phyloP scores from a whole-genome alignment of 306 rosid genomes.

The Geum urbanum region DNA sequence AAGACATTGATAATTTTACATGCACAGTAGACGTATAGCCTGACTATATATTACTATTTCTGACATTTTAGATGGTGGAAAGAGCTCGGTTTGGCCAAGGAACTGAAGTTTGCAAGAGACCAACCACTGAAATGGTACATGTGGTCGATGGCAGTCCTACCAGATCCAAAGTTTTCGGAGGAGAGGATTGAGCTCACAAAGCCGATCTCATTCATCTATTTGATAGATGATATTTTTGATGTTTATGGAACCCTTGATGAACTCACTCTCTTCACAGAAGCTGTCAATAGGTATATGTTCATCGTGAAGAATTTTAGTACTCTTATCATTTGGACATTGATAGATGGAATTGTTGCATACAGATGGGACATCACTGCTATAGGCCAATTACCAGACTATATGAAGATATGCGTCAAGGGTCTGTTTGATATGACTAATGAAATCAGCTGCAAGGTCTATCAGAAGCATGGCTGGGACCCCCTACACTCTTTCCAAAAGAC shows the following conservation, averaged over 20 bases:
- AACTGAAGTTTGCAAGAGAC: slow-evolving; percentile 47
- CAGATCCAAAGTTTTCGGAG: slow-evolving; percentile 43
- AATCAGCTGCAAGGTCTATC: slow-evolving; percentile 40
- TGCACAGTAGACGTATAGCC: not conserved
- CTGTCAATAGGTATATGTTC: slow-evolving; percentile 36
- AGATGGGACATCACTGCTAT: slow-evolving; percentile 53
- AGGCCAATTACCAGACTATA: slow-evolving; percentile 45
- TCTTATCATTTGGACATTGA: not conserved
- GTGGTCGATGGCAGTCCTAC: slow-evolving; percentile 48
- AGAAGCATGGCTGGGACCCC: slow-evolving; percentile 52
- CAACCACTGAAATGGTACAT: slow-evolving; percentile 75
- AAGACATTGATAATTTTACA: not conserved
- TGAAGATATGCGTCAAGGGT: slow-evolving; percentile 50
- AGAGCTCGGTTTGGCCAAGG: slow-evolving; percentile 44
- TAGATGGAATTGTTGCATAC: not conserved
- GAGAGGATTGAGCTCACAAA: slow-evolving; percentile 68
- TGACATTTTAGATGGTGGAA: slow-evolving; percentile 53
- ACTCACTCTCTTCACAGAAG: slow-evolving; percentile 54
- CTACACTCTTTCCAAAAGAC: slow-evolving; percentile 22
- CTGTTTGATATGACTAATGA: slow-evolving; percentile 48
- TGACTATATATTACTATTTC: not conserved
- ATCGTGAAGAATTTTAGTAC: not conserved
- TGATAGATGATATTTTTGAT: slow-evolving; percentile 67
- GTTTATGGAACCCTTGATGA: slow-evolving; percentile 55
- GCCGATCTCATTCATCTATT: slow-evolving; percentile 53